Evolutionary conservation across 1,284 basidiomycete genomes (phyloP).

Genomic region (Leccinum solheimii): DNA sequence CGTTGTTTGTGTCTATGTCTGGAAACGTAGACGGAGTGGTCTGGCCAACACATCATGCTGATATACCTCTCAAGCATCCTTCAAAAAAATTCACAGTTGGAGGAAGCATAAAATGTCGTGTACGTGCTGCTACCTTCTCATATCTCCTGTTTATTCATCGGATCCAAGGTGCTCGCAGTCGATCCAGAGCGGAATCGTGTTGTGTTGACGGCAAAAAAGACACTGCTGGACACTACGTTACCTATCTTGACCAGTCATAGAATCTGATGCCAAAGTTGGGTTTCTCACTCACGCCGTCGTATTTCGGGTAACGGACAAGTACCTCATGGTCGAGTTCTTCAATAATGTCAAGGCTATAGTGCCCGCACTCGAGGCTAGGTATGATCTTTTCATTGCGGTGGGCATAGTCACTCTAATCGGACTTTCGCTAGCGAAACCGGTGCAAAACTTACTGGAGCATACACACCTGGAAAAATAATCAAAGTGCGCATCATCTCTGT

Average conservation of each 20-base stretch:
- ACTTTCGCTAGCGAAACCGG: constrained; percentile 31
- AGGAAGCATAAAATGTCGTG: constrained; percentile 81
- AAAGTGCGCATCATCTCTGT: constrained; percentile 84
- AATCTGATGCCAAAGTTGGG: constrained; percentile 75
- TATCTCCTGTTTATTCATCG: constrained; percentile 11
- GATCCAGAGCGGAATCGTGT: constrained; percentile 84
- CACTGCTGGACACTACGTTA: constrained; percentile 79
- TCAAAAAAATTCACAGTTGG: constrained; percentile 91
- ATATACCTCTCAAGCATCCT: constrained; percentile 90
- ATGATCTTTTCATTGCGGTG: constrained; percentile 23
- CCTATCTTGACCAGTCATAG: constrained; percentile 66
- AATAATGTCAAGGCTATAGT: constrained; percentile 87
- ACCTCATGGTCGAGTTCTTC: constrained; percentile 86
- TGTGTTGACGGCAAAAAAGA: constrained; percentile 90
- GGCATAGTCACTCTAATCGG: not conserved
- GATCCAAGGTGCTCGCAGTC: constrained; percentile 75
- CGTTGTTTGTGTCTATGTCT: constrained; percentile 82
- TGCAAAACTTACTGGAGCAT: constrained; percentile 65
- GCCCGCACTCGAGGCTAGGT: constrained; percentile 82
- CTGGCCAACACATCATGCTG: constrained; percentile 95
- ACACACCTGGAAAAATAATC: constrained; percentile 81
- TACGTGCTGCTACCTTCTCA: constrained; percentile 38
- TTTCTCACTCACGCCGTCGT: constrained; percentile 83
- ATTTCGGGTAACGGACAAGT: constrained; percentile 77
- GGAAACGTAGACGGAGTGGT: constrained; percentile 90